Conservation (phyloP, 2,329 filamentous ascomycete species). For the Ophidiomyces ophidiicola region DNA sequence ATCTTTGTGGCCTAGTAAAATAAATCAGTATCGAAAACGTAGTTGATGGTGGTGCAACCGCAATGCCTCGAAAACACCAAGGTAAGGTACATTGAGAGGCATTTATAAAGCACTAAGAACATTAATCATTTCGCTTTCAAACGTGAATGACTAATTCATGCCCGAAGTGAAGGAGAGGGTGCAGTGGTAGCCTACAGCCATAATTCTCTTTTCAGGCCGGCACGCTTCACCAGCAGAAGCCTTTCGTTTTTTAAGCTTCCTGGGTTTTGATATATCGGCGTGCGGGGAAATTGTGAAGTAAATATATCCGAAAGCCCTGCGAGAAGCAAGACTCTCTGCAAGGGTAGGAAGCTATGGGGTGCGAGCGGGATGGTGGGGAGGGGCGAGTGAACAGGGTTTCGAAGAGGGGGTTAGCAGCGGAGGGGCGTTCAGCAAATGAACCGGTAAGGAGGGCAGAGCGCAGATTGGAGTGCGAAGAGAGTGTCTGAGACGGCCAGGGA, state of each 20-base stretch:
- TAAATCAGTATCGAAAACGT: constrained; percentile 6
- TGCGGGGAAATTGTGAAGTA: constrained; percentile 25
- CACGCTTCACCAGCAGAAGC: constrained; percentile 24
- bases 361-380: constrained; percentile 16
- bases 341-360: constrained; percentile 9
- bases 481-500: too few species aligned
- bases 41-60: constrained; percentile 8
- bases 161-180: constrained; percentile 6
- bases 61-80: constrained; percentile 1
- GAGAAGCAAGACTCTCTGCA: constrained; percentile 32
- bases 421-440: not conserved
- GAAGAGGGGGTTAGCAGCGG: not conserved
- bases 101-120: constrained; percentile 5
- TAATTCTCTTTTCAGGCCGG: constrained; percentile 42
- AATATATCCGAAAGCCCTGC: constrained; percentile 31
- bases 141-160: constrained; percentile 5
- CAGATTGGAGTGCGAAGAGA: too few species aligned
- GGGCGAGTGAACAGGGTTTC: constrained; percentile 4
- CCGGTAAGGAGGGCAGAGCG: not conserved
- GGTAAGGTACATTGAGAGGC: not conserved
- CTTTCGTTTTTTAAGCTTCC: constrained; percentile 16
- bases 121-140: not conserved
- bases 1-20: constrained; percentile 42
- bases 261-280: constrained; percentile 17
- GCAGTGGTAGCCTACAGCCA: constrained; percentile 33